Percentiles rank a stretch among this genome's conserved stretches.
These are phyloP conservation scores for Geum urbanum DNA, from an alignment of 306 rosid species.

Conservation along the genomic window DNA sequence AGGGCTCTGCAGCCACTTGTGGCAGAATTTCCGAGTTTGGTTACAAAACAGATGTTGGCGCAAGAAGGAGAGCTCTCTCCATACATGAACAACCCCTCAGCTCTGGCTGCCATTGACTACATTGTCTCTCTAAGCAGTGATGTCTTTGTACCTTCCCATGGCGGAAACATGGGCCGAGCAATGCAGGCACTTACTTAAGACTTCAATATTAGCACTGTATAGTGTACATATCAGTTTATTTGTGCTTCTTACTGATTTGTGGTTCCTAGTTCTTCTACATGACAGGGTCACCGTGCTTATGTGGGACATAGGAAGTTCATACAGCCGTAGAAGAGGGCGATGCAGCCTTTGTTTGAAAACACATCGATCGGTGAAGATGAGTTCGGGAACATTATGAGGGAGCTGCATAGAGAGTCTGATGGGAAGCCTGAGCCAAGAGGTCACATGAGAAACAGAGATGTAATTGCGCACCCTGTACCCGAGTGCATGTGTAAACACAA, in stretches of 20 bases:
- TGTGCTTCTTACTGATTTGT: background rate
- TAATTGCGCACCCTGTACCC: constrained; percentile 47
- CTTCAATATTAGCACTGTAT: background rate
- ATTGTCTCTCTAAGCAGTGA: constrained; percentile 49
- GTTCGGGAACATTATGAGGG: constrained; percentile 29
- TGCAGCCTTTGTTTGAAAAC: constrained; percentile 36
- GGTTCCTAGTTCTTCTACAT: background rate
- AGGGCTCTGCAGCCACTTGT: constrained; percentile 44
- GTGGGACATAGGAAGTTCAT: constrained; percentile 50
- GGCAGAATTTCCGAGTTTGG: constrained; percentile 44
- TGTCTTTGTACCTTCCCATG: constrained; percentile 49
- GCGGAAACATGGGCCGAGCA: constrained; percentile 58
- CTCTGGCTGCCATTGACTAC: constrained; percentile 58
- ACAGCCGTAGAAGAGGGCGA: constrained; percentile 45
- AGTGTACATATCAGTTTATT: background rate
- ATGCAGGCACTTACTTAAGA: constrained; percentile 34
- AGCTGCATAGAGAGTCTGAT: constrained; percentile 31
- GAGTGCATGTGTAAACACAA: constrained; percentile 42
- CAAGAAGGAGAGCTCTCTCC: constrained; percentile 43
- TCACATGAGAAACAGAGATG: constrained; percentile 42
- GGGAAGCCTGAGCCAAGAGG: constrained; percentile 42
- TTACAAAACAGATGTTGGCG: constrained; percentile 44
- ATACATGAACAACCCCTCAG: constrained; percentile 42
- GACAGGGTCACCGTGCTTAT: constrained; percentile 51
- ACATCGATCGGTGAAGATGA: constrained; percentile 36